Conservation (phyloP, 2,329 filamentous ascomycete species). For the Cercospora zeae-maydis region DNA sequence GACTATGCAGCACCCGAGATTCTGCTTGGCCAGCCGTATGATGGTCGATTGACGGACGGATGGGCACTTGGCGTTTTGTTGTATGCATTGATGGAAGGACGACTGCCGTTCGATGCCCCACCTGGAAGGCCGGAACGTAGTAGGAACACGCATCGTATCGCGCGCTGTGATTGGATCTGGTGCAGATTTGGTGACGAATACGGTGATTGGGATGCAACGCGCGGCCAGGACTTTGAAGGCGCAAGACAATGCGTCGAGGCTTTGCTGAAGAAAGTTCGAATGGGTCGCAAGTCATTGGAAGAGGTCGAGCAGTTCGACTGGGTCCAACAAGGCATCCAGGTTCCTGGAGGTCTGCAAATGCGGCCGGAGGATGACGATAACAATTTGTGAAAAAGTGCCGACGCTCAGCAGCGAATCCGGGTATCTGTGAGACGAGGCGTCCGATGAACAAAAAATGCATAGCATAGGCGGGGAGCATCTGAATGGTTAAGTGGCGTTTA, state of each 20-base stretch:
- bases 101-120: constrained; percentile 86
- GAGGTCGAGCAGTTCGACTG: constrained; percentile 70
- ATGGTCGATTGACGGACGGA: constrained; percentile 85
- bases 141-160: constrained; percentile 83
- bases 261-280: constrained; percentile 75
- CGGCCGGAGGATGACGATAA: constrained; percentile 47
- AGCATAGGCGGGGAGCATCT: not conserved
- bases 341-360: constrained; percentile 57
- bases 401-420: not conserved
- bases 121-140: constrained; percentile 73
- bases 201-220: constrained; percentile 76
- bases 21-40: constrained; percentile 90
- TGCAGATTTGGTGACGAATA: constrained; percentile 77
- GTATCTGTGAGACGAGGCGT: not conserved
- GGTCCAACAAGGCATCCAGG: constrained; percentile 69
- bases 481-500: not conserved
- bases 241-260: constrained; percentile 80
- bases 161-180: constrained; percentile 94
- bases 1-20: constrained; percentile 97
- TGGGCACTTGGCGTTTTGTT: constrained; percentile 93
- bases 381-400: constrained; percentile 8
- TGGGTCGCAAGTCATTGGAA: constrained; percentile 67
- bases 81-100: constrained; percentile 89
- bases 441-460: not conserved
- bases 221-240: constrained; percentile 63